Percentiles rank a stretch among this genome's conserved stretches.
These are phyloP conservation scores for Sequoiadendron giganteum DNA, from an alignment of 75 land plant genomes.

Conservation along the genomic window DNA sequence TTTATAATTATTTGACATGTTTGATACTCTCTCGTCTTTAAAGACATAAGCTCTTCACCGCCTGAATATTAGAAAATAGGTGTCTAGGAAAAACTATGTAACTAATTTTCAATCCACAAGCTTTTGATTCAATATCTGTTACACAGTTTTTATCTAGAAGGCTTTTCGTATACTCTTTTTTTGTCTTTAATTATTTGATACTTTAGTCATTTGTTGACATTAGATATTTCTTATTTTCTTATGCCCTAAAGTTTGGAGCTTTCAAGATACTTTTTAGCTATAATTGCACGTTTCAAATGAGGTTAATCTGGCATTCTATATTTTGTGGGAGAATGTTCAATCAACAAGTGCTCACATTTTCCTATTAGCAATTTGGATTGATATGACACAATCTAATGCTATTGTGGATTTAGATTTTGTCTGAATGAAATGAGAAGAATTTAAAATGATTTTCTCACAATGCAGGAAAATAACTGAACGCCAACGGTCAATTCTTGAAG, in stretches of 20 bases:
- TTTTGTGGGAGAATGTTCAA: not conserved
- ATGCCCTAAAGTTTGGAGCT: not conserved
- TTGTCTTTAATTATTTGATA: not conserved
- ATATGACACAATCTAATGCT: not conserved
- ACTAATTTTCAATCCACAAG: too few species aligned
- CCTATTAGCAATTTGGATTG: not conserved
- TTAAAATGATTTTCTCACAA: not conserved
- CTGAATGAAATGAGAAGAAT: not conserved
- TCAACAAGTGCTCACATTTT: not conserved
- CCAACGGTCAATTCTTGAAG: slow-evolving; percentile 59
- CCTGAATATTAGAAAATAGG: too few species aligned
- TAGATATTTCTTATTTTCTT: too few species aligned
- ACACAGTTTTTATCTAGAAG: too few species aligned
- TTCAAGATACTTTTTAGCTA: not conserved
- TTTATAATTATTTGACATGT: not conserved
- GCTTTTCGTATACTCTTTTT: not conserved
- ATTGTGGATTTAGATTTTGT: not conserved
- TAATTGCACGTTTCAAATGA: not conserved
- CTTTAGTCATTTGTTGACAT: not conserved
- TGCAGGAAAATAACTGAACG: slow-evolving; percentile 49
- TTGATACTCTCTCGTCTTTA: too few species aligned
- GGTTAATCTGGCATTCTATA: not conserved
- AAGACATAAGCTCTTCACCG: too few species aligned
- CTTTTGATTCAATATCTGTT: too few species aligned
- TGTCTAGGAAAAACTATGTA: too few species aligned